Evolutionary conservation across 768 basidiomycete species (phyloP), one percentile per base, ranked within the genome.

Genomic region (Panaeolus papilionaceus): DNA sequence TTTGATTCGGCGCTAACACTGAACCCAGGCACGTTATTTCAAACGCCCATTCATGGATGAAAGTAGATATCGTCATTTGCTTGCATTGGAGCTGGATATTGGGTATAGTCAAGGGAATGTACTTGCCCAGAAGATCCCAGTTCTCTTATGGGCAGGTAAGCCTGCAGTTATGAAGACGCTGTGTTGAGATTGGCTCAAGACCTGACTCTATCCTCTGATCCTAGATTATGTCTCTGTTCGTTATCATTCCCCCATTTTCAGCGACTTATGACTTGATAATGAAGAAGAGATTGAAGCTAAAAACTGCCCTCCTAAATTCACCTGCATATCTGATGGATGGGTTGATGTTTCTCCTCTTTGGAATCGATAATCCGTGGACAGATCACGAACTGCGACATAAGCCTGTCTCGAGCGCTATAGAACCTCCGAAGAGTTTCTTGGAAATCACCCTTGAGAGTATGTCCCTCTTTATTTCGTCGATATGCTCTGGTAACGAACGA

Each of bases 21-120:
- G 26, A 51, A 23, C 23, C 23, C 18, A 51, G 47, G 47, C 47
- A 51, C 23, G 47, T 51, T 9, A 51, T 51, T 3, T 20, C 47
- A 20, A 51, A 51, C 12, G 47, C 47, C 6, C 47, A 51, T 51
- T 23, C 47, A 51, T 51, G 47, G 47, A 51, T 51, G 47, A 51
- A 26, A 26, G 26, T 51, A 9, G 47, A 51, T 5, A 51, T 51
- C 47, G 47, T 51, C 20, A 23, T 51, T 6, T 51, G 47, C 12
- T 23, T 51, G 47, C 47, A 51, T 51, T 51, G 47, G 47, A 51
- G 47, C 18, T 51, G 47, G 47, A 20, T 51, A 12, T 12, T 51
- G 9, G 47, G 47, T 9, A 51, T 51, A 51, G 47, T 26, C 3
- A 51, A 51, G 23, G 47, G 47, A 9, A 51, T 51, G 47, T 51